These are phyloP conservation scores for Clitopilus passeckerianus DNA, from an alignment of 768 basidiomycete genomes.

Conservation along the genomic window DNA sequence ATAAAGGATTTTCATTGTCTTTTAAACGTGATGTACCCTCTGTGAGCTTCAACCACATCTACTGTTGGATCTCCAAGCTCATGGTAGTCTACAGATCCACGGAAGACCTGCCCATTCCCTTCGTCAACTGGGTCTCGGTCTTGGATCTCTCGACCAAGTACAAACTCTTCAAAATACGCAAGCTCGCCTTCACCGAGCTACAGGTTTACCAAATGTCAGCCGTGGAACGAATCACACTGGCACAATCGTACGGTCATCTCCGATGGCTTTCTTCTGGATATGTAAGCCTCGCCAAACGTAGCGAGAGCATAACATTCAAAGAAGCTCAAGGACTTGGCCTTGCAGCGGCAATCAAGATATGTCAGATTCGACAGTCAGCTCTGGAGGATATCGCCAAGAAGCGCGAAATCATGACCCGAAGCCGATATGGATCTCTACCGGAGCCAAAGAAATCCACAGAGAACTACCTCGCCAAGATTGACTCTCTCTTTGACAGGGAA, in stretches of 20 bases:
- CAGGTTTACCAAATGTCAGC: not conserved
- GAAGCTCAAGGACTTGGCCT: not conserved
- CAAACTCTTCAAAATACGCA: not conserved
- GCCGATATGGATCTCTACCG: not conserved
- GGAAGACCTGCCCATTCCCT: too few species aligned
- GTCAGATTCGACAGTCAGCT: not conserved
- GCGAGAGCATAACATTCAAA: not conserved
- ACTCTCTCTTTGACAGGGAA: not conserved
- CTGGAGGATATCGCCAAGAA: not conserved
- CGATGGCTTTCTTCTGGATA: not conserved
- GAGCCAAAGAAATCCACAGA: not conserved
- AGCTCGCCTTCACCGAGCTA: not conserved
- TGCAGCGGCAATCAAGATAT: not conserved
- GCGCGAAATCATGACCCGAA: not conserved
- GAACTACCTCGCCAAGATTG: not conserved
- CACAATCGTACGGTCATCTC: not conserved
- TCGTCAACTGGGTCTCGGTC: not conserved
- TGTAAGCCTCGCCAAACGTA: not conserved
- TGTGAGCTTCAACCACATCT: not conserved
- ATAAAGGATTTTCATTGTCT: not conserved
- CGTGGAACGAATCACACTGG: not conserved
- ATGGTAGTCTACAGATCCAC: not conserved
- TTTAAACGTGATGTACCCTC: not conserved
- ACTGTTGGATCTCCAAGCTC: too few species aligned
- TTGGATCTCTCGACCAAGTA: not conserved